Evolutionary conservation across 805 yeast genomes (phyloP).

Genomic region (Spencermartinsiella europaea): DNA sequence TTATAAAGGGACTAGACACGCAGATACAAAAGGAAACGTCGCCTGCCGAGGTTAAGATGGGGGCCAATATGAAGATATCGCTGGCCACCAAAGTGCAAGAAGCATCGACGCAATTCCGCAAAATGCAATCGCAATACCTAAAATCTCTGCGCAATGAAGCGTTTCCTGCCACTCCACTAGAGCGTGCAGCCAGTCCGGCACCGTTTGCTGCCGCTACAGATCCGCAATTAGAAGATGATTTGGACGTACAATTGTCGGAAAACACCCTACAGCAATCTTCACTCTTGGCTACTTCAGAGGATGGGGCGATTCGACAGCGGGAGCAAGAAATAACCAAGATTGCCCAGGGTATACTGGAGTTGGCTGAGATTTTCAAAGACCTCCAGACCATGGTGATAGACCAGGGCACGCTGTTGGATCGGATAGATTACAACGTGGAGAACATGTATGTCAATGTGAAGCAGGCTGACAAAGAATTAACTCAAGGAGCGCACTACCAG

Average conservation of each 20-base stretch:
- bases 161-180: conserved; percentile 28
- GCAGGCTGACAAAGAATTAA: conserved; percentile 71
- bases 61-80: conserved; percentile 75
- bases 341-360: conserved; percentile 92
- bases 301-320: conserved; percentile 54
- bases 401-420: conserved; percentile 89
- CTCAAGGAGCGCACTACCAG: conserved; percentile 74
- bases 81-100: conserved; percentile 84
- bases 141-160: conserved; percentile 80
- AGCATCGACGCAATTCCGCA: conserved; percentile 69
- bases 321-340: conserved; percentile 86
- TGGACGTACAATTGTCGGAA: conserved; percentile 32
- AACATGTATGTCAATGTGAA: conserved; percentile 72
- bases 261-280: conserved; percentile 36
- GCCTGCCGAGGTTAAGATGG: conserved; percentile 54
- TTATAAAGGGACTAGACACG: conserved; percentile 61
- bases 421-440: conserved; percentile 88
- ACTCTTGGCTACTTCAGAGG: conserved; percentile 29
- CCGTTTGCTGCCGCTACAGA: conserved; percentile 6
- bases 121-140: conserved; percentile 83
- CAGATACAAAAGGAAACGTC: conserved; percentile 35
- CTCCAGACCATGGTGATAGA: conserved; percentile 88
- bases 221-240: conserved; percentile 19
- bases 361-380: conserved; percentile 88
- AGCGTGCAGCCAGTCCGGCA: conserved; percentile 13